phyloP scores from a whole-genome alignment of 768 basidiomycete species.

The Tricholoma terreum region DNA sequence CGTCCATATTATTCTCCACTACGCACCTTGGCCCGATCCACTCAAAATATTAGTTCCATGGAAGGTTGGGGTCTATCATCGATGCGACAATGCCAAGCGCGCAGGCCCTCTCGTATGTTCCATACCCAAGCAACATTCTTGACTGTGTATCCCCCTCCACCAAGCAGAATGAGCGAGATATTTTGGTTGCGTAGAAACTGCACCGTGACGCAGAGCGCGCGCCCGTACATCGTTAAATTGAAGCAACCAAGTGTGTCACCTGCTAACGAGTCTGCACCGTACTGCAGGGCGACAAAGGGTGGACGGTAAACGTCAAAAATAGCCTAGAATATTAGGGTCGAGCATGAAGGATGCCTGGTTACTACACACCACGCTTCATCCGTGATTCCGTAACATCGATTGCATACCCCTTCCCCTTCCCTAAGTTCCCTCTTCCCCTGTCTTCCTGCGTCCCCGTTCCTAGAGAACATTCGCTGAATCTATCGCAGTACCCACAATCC shows the following conservation, averaged over 20 bases:
- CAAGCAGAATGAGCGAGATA: slow-evolving; percentile 86
- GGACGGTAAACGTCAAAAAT: slow-evolving; percentile 88
- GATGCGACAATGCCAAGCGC: slow-evolving; percentile 82
- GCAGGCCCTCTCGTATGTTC: slow-evolving; percentile 96
- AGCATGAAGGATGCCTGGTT: slow-evolving; percentile 2
- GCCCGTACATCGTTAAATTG: slow-evolving; percentile 94
- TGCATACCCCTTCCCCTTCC: slow-evolving; percentile 84
- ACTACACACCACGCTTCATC: slow-evolving; percentile 81
- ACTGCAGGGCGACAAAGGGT: slow-evolving; percentile 86
- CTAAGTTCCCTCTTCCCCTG: slow-evolving; percentile 78
- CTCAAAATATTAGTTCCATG: slow-evolving; percentile 90
- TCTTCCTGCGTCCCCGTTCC: slow-evolving; percentile 87
- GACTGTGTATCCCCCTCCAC: slow-evolving; percentile 96
- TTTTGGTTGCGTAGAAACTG: slow-evolving; percentile 79
- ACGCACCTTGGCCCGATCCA: slow-evolving; percentile 98
- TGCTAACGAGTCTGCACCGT: slow-evolving; percentile 92
- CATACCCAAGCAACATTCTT: slow-evolving; percentile 94
- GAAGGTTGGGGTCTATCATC: slow-evolving; percentile 77
- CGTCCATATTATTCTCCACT: slow-evolving; percentile 89
- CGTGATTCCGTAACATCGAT: slow-evolving; percentile 91
- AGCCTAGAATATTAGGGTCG: slow-evolving; percentile 48
- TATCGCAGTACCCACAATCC: slow-evolving; percentile 95
- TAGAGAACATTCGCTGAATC: slow-evolving; percentile 94
- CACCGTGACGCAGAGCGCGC: slow-evolving; percentile 89
- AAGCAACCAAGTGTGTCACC: slow-evolving; percentile 96